These are phyloP conservation scores for Harrya chromipes DNA, from an alignment of 768 basidiomycete species.

Conservation along the genomic window DNA sequence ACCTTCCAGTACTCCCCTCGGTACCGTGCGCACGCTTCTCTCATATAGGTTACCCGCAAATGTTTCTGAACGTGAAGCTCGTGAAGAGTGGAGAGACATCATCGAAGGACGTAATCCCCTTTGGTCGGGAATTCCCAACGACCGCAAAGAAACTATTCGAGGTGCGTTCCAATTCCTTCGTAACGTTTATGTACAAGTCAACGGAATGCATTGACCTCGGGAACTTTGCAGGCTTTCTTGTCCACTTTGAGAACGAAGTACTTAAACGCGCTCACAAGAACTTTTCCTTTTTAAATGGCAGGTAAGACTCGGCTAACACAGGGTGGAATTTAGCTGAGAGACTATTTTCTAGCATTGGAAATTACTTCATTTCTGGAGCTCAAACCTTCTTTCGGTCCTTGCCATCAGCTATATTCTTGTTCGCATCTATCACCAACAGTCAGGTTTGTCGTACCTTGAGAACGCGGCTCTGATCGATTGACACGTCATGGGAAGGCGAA, in stretches of 20 bases:
- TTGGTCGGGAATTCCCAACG: constrained; percentile 85
- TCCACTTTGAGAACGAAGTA: constrained; percentile 87
- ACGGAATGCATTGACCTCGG: constrained; percentile 2
- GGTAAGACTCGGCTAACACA: constrained; percentile 37
- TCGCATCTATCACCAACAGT: constrained; percentile 86
- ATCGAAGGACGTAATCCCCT: constrained; percentile 81
- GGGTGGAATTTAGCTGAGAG: constrained; percentile 1
- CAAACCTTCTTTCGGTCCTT: constrained; percentile 89
- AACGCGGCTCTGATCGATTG: constrained; percentile 11
- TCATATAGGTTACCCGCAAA: constrained; percentile 73
- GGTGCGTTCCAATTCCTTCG: constrained; percentile 42
- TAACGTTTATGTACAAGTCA: neutral
- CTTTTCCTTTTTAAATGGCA: constrained; percentile 91
- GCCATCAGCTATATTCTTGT: constrained; percentile 91
- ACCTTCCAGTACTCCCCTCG: constrained; percentile 56
- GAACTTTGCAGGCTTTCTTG: constrained; percentile 69
- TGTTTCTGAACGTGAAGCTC: constrained; percentile 68
- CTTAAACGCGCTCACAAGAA: constrained; percentile 89
- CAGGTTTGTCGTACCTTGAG: constrained; percentile 37
- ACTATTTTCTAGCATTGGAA: constrained; percentile 60
- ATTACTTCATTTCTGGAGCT: constrained; percentile 88
- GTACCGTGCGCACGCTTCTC: constrained; percentile 73
- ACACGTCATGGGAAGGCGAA: constrained; percentile 46
- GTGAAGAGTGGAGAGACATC: constrained; percentile 89
- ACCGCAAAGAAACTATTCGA: constrained; percentile 88